Conservation (phyloP, 768 basidiomycete species). For the Boletus coccyginus region DNA sequence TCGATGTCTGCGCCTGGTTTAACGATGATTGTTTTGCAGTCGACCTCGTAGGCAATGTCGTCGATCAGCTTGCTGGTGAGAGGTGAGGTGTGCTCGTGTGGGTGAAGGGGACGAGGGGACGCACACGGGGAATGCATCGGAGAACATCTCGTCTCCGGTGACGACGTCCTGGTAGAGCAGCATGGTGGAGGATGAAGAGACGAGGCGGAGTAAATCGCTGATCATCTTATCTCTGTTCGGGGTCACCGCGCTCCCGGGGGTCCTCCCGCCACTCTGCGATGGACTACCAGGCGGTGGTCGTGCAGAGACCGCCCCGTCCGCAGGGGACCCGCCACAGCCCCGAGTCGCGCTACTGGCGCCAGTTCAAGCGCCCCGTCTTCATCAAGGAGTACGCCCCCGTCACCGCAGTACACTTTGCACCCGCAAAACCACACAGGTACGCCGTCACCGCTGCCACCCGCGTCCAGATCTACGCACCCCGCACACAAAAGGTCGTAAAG, state of each 20-base stretch:
- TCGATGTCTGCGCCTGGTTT: slow-evolving; percentile 80
- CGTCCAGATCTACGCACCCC: slow-evolving; percentile 93
- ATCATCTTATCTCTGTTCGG: slow-evolving; percentile 23
- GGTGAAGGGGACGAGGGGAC: slow-evolving; percentile 25
- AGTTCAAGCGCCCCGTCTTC: slow-evolving; percentile 88
- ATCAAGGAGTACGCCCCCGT: slow-evolving; percentile 97
- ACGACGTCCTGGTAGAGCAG: slow-evolving; percentile 74
- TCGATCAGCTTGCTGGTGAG: slow-evolving; percentile 70
- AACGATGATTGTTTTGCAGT: slow-evolving; percentile 68
- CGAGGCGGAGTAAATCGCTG: neutral
- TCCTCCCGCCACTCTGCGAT: slow-evolving; percentile 34
- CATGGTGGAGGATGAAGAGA: slow-evolving; percentile 42
- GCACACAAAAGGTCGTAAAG: slow-evolving; percentile 95
- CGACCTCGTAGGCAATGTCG: slow-evolving; percentile 80
- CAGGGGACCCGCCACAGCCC: slow-evolving; percentile 58
- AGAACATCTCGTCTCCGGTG: slow-evolving; percentile 86
- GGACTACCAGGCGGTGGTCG: slow-evolving; percentile 79
- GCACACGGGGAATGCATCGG: slow-evolving; percentile 87
- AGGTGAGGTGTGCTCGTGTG: slow-evolving; percentile 6
- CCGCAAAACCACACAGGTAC: slow-evolving; percentile 85
- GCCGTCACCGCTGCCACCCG: slow-evolving; percentile 93
- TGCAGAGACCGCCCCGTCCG: slow-evolving; percentile 56
- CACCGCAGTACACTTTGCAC: slow-evolving; percentile 90
- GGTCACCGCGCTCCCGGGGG: slow-evolving; percentile 5
- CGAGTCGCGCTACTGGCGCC: slow-evolving; percentile 84